Conservation (phyloP, 345 rosid species). For the Salix dunnii region DNA sequence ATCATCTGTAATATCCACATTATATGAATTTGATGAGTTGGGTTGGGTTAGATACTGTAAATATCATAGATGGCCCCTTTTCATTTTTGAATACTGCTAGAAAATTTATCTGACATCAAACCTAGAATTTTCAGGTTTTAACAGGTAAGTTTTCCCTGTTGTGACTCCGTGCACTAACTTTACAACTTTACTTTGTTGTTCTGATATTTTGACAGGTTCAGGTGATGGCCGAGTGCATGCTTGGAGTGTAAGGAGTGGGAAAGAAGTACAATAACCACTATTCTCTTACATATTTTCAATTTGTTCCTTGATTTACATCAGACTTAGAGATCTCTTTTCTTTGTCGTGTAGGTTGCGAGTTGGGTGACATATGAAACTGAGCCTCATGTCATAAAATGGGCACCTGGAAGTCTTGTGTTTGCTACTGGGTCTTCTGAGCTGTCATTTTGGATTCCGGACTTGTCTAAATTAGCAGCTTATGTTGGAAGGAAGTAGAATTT, state of each 20-base stretch:
- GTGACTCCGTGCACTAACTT: slow-evolving; percentile 8
- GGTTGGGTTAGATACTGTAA: too few relatives aligned
- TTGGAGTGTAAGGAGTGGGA: slow-evolving; percentile 86
- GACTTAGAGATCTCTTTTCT: background rate
- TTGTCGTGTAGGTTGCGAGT: slow-evolving; percentile 55
- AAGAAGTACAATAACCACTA: slow-evolving; percentile 55
- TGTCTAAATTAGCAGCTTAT: slow-evolving; percentile 80
- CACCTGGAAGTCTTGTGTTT: slow-evolving; percentile 91
- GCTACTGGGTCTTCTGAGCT: slow-evolving; percentile 85
- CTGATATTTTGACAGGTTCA: slow-evolving; percentile 52
- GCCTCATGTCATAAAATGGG: slow-evolving; percentile 86
- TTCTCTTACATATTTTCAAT: background rate
- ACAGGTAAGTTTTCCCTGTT: background rate
- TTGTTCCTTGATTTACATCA: background rate
- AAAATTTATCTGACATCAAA: background rate
- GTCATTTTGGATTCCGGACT: slow-evolving; percentile 82
- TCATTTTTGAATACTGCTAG: too few relatives aligned
- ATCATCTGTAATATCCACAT: too few relatives aligned
- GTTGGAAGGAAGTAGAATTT: slow-evolving; percentile 58
- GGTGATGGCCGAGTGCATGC: slow-evolving; percentile 90
- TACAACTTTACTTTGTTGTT: slow-evolving; percentile 5
- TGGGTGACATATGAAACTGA: slow-evolving; percentile 76
- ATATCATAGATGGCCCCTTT: too few relatives aligned
- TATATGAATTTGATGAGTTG: too few relatives aligned
- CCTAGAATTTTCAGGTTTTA: background rate